Evolutionary conservation across 2,329 filamentous ascomycete genomes (phyloP).

Genomic region (Chaetomium olivaceum): DNA sequence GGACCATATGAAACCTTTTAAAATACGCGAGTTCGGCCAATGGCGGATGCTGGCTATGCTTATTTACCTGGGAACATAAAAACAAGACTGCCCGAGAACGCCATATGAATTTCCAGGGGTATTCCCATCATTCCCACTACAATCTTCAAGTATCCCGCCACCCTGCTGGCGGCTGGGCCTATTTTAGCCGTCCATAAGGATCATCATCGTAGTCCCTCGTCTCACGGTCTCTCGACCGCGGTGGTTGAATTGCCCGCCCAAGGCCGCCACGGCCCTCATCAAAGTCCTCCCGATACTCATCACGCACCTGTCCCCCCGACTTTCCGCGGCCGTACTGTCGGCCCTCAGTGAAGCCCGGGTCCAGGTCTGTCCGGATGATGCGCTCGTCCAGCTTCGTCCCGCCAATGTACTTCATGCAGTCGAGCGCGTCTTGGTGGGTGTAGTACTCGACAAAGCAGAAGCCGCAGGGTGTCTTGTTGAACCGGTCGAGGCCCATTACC

Average conservation of each 20-base stretch:
- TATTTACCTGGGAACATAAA: neutral
- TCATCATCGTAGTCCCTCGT: constrained; percentile 28
- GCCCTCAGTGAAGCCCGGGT: constrained; percentile 94
- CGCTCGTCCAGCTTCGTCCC: constrained; percentile 98
- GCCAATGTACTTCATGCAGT: constrained; percentile 98
- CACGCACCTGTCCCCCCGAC: constrained; percentile 92
- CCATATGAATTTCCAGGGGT: constrained; percentile 22
- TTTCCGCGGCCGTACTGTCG: constrained; percentile 94
- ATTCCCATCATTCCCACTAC: constrained; percentile 12
- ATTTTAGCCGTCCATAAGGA: constrained; percentile 30
- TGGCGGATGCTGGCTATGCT: neutral
- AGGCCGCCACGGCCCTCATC: constrained; percentile 92
- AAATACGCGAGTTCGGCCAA: neutral
- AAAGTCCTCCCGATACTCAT: constrained; percentile 96
- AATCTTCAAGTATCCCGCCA: neutral
- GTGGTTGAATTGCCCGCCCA: constrained; percentile 71
- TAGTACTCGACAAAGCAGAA: constrained; percentile 99
- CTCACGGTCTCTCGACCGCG: constrained; percentile 36
- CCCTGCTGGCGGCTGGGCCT: neutral
- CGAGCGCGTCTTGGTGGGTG: constrained; percentile 92
- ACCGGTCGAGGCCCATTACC: constrained; percentile 95
- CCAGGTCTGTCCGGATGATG: constrained; percentile 91
- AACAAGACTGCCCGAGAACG: constrained; percentile 1
- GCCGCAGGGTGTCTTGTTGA: constrained; percentile 95
- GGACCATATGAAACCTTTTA: neutral